Evolutionary conservation across 2,329 filamentous ascomycete species (phyloP), one percentile per base, ranked within the genome.

Genomic region (Claviceps africana): DNA sequence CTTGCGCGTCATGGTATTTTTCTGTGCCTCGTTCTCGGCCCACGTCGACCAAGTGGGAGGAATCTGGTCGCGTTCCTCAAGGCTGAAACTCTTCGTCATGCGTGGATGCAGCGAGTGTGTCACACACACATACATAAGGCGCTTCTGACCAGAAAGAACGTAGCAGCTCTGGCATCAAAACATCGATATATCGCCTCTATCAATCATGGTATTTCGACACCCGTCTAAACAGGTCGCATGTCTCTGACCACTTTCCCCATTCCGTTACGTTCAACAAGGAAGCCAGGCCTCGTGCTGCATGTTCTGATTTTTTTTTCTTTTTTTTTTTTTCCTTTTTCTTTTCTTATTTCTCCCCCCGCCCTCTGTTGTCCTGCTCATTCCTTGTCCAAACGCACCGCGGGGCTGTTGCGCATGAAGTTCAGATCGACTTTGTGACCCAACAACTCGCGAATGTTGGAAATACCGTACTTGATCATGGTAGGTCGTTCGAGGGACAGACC

Each of bases 391-490:
- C 91, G 79, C 55, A 97, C 90, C 21, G 91, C 93, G 11, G 91
- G 83, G 70, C 95, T 96, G 59, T 77, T 82, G 74, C 94, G 85
- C 60, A 98, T 89, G 72, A 96, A 96, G 64, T 82, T 82, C 65
- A 97, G 72, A 70, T 97, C 90, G 43, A 96, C 90, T 74, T 95
- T 95, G 73, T 98, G 91, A 15, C 91, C 91, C 51, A 98, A 74
- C 63, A 96, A 71, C 70, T 95, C 89, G 60, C 90, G 82, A 61
- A 96, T 96, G 69, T 96, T 96, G 63, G 81, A 87, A 56, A 88
- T 88, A 62, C 78, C 81, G 67, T 85, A 95, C 78, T 94, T 93
- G 73, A 96, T 95, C 93, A 97, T 98, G 11, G 93, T 97, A 53
- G 93, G 93, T 61, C 93, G 74, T 76, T 98, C 93, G 65, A 98